Conservation (phyloP, 1,284 basidiomycete species). For the Cryptococcus floricola region DNA sequence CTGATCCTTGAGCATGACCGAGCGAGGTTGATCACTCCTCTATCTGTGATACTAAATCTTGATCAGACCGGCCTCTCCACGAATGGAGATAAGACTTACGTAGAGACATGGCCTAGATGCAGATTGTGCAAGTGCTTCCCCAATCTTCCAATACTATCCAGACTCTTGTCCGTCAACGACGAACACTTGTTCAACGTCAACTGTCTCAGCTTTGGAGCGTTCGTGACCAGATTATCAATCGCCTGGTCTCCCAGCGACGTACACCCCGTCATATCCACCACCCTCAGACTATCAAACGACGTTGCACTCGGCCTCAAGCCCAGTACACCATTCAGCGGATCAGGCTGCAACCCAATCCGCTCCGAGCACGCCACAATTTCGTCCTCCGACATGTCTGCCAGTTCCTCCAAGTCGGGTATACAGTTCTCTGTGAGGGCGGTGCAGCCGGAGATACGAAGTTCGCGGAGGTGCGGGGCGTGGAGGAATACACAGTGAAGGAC, state of each 20-base stretch:
- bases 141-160: constrained; percentile 79
- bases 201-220: constrained; percentile 86
- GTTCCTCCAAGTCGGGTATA: constrained; percentile 68
- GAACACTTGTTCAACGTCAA: constrained; percentile 89
- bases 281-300: constrained; percentile 72
- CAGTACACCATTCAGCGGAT: constrained; percentile 9
- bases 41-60: constrained; percentile 73
- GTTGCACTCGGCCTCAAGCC: constrained; percentile 22
- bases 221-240: constrained; percentile 81
- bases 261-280: constrained; percentile 87
- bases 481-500: constrained; percentile 82
- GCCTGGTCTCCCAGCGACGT: constrained; percentile 77
- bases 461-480: constrained; percentile 75
- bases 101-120: constrained; percentile 84
- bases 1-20: constrained; percentile 85
- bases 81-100: constrained; percentile 39
- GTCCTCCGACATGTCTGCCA: constrained; percentile 16
- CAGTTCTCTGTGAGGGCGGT: constrained; percentile 73
- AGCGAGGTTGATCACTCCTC: constrained; percentile 77
- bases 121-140: constrained; percentile 92
- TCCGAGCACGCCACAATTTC: constrained; percentile 5
- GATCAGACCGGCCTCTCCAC: constrained; percentile 2
- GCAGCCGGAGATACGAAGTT: constrained; percentile 82
- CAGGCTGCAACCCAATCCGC: neutral
- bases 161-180: constrained; percentile 75